Evolutionary conservation across 148 eudicot genomes (phyloP).

Genomic region (Dysphania ambrosioides): DNA sequence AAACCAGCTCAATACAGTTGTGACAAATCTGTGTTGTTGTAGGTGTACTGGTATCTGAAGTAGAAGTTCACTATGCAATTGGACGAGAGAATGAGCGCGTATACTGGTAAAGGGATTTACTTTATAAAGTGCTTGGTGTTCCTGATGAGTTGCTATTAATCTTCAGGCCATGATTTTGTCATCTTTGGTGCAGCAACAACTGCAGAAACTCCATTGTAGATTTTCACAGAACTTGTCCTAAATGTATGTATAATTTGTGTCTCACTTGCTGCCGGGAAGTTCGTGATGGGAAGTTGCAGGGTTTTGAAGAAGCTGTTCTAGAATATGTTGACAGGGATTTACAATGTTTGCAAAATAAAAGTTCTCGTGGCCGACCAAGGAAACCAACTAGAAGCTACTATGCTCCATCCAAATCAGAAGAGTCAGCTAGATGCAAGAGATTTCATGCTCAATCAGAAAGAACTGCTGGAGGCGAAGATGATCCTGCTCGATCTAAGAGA

Average conservation of each 20-base stretch:
- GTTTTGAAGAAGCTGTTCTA: conserved; percentile 32
- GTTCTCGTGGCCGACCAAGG: background rate
- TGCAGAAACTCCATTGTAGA: conserved; percentile 56
- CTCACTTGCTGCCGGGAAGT: conserved; percentile 56
- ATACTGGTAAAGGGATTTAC: conserved; percentile 26
- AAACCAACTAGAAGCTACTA: background rate
- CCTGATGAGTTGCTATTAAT: conserved; percentile 3
- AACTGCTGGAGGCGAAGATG: conserved; percentile 4
- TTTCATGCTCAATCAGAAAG: background rate
- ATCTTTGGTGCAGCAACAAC: conserved; percentile 40
- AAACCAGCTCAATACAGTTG: background rate
- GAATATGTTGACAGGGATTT: conserved; percentile 33
- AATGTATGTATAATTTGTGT: conserved; percentile 50
- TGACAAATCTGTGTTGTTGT: background rate
- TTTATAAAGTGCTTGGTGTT: background rate
- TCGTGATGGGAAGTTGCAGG: conserved; percentile 41
- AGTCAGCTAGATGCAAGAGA: background rate
- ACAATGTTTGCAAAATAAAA: conserved; percentile 38
- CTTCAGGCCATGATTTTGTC: conserved; percentile 3
- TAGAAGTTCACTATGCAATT: conserved; percentile 10
- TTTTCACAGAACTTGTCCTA: conserved; percentile 50
- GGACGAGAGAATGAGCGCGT: conserved; percentile 16
- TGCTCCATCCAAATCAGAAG: background rate
- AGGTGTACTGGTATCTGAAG: conserved; percentile 25
- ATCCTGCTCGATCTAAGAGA: background rate